Evolutionary conservation across 2,329 filamentous ascomycete genomes (phyloP), one percentile per base, ranked within the genome.

Genomic region (Metarhizium anisopliae): DNA sequence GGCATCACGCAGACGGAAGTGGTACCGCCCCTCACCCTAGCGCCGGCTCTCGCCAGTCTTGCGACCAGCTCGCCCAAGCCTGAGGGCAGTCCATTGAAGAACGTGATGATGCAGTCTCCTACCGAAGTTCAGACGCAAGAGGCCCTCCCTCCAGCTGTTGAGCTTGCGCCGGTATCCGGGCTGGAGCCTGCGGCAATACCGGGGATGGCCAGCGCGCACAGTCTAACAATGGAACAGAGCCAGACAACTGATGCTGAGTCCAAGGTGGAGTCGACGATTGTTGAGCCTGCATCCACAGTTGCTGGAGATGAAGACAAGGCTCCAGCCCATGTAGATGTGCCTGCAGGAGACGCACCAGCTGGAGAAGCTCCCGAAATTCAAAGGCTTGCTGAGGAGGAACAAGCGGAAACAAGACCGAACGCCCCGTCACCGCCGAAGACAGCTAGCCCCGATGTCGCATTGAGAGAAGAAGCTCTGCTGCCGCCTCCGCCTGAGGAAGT

Each of bases 21-120:
- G 7, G 56, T 56, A 18, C 64, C 66, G 30, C 55, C 69, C 6
- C 57, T 67, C 55, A 65, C 57, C n/a, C 62, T 71, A 36, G 63
- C 67, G 42, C 66, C 72, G 40, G 58, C 70, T 52, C 40, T 67
- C 50, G 60, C 62, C 8, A 59, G 59, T 18, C 59, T 67, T 30
- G 59, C 64, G 2, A 58, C 63, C 50, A 59, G 61, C 40, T 67
- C 71, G 3, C 68, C 71, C 1, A 71, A 63, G 58, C 61, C 72
- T 3, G 78, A 79, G 59, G 78, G 78, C 2, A 82, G 78, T 53
- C 78, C 78, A 0, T 65, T 81, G 20, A 80, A 80, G 66, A 77
- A 80, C 51, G 76, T 80, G 40, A 67, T 77, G 32, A 57, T 78
- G 16, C 72, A 70, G 10, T 79, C 78, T 10, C 76, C 78, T 0